Conservation (phyloP, 2,329 filamentous ascomycete genomes). For the Exophiala oligosperma region DNA sequence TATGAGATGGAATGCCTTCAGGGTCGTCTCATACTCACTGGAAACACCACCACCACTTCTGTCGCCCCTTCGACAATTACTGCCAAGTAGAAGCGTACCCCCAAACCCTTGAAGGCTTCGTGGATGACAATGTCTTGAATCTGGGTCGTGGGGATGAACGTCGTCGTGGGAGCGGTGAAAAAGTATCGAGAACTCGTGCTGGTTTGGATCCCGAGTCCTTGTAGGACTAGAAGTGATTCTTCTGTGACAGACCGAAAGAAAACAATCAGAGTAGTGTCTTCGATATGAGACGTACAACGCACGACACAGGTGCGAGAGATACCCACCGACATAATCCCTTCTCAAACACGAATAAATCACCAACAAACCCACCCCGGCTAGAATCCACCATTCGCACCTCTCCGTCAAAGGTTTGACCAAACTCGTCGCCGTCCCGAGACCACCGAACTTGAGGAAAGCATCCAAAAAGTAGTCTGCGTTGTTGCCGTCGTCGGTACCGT, state of each 20-base stretch:
- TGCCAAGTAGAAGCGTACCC: constrained; percentile 83
- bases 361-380: constrained; percentile 40
- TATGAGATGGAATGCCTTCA: background rate
- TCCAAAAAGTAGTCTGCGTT: constrained; percentile 33
- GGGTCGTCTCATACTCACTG: constrained; percentile 48
- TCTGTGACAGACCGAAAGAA: constrained; percentile 51
- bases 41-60: constrained; percentile 93
- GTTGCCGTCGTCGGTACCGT: constrained; percentile 18
- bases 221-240: constrained; percentile 85
- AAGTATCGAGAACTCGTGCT: constrained; percentile 69
- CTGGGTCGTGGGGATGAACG: constrained; percentile 85
- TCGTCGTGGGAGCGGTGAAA: constrained; percentile 61
- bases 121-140: constrained; percentile 94
- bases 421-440: constrained; percentile 28
- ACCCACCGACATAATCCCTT: constrained; percentile 53
- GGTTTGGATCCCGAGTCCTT: constrained; percentile 88
- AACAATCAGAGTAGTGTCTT: constrained; percentile 37
- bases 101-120: constrained; percentile 90
- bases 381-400: constrained; percentile 42
- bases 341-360: constrained; percentile 48
- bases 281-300: constrained; percentile 38
- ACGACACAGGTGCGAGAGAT: constrained; percentile 15
- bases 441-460: constrained; percentile 31
- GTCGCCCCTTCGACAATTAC: constrained; percentile 88
- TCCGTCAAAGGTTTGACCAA: constrained; percentile 36